Base-by-base conservation (phyloP, 2,329 filamentous ascomycete species). In the Fusarium nodosum region DNA sequence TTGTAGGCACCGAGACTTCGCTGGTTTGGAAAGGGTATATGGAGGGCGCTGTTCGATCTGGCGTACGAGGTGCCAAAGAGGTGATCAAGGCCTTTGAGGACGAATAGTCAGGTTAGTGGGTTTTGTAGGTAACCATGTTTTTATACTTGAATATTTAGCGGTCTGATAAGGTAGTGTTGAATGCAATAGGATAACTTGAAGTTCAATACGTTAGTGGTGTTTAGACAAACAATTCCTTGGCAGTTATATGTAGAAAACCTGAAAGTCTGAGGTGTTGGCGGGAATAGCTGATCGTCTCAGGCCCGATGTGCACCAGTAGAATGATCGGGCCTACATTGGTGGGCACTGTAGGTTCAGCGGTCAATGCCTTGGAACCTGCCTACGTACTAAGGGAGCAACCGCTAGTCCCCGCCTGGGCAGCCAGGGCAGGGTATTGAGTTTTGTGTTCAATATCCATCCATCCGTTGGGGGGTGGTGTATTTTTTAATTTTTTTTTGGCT, bases 11-110 rank as follows among this genome's bases (percentile, higher is more conserved):
- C 1, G 74, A 76, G 54, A 75, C 68, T 4, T 65, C 68, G 0
- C 44, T 64, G 30, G 64, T 67, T 7, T 76, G 72, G 72, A 75
- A 74, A 54, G 73, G 74, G 4, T 76, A 76, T 38, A 54, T 76
- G 63, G 74, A 76, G 22, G 74, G 75, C 3, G 70, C 69, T 34
- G 51, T 72, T 18, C 56, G 65, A 15, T 65, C 75, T 28, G 72
- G 74, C 15, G 41, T 56, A 39, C 59, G 68, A 39, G 71, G 65
- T 30, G 70, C 60, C 20, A 10, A 56, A 9, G 71, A 73, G 44
- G 65, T 70, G 30, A 52, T 72, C 50, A 33, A 46, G 12, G 72
- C 50, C 26, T 48, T 65, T 15, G 7, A 50, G 50, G 36, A 47
- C 22, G 63, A 61, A 20, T 62, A 54, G 38, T 24, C 15, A 5